phyloP scores from a whole-genome alignment of 352 stramenopile genomes.

The Globisporangium rhizosaccharum region DNA sequence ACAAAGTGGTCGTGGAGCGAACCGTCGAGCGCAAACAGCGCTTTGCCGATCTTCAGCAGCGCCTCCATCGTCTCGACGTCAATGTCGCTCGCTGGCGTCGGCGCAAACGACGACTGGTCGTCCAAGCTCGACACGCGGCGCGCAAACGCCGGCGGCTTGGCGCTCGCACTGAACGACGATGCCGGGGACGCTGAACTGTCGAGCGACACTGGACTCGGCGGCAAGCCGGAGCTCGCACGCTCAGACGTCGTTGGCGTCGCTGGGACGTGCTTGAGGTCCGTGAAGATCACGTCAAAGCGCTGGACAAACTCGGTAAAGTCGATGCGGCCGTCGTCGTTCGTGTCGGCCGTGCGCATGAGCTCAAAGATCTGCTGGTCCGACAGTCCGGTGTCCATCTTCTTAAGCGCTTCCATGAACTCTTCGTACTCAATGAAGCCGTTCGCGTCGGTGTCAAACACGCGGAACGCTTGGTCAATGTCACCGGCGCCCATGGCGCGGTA shows the following conservation, averaged over 20 bases:
- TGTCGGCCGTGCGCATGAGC: conserved; percentile 90
- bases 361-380: conserved; percentile 91
- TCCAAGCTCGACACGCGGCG: conserved; percentile 57
- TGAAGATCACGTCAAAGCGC: conserved; percentile 92
- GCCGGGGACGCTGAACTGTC: conserved; percentile 8
- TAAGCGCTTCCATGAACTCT: conserved; percentile 89
- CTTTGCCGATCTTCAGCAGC: conserved; percentile 71
- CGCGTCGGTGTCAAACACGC: conserved; percentile 88
- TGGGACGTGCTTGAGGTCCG: conserved; percentile 41
- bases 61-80: conserved; percentile 81
- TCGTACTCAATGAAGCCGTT: conserved; percentile 92
- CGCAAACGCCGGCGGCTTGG: conserved; percentile 26
- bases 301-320: conserved; percentile 89
- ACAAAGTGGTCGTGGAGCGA: conserved; percentile 82
- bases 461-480: conserved; percentile 86
- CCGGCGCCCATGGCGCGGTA: conserved; percentile 90
- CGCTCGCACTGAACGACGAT: conserved; percentile 2
- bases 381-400: conserved; percentile 90
- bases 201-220: conserved; percentile 17
- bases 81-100: conserved; percentile 47
- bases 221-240: conserved; percentile 3
- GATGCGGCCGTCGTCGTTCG: conserved; percentile 89
- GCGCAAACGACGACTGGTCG: conserved; percentile 55
- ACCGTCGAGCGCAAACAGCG: conserved; percentile 63
- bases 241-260: conserved; percentile 18